A percentile compares a stretch with the other conserved stretches of the same genome.
Evolutionary conservation across 225 moss, liverwort and hornwort genomes (phyloP).

Genomic region (Pseudoscleropodium purum): DNA sequence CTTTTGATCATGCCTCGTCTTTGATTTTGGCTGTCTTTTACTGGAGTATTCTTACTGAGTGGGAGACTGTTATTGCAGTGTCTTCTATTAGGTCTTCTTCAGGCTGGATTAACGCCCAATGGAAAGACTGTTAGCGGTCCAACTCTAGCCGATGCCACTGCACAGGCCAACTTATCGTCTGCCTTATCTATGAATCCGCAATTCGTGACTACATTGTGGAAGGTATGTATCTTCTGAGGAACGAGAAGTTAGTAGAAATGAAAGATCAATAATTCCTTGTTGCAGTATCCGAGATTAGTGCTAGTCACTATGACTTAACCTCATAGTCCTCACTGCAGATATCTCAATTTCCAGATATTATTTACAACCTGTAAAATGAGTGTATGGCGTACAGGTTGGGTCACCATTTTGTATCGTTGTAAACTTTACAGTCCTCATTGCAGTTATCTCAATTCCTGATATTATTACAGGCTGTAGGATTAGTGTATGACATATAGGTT

Average conservation of each 20-base stretch:
- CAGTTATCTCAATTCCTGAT: not conserved
- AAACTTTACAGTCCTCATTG: not conserved
- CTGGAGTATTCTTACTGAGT: not conserved
- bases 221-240: conserved; percentile 11
- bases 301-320: not conserved
- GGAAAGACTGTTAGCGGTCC: conserved; percentile 14
- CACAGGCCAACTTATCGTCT: conserved; percentile 24
- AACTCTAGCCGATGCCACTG: conserved; percentile 22
- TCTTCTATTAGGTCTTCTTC: conserved; percentile 66
- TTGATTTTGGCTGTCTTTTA: not conserved
- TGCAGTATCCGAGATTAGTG: not conserved
- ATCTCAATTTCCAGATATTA: not conserved
- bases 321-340: not conserved
- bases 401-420: not conserved
- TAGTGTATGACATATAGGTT: not conserved
- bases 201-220: conserved; percentile 39
- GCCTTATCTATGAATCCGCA: conserved; percentile 38
- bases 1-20: not conserved
- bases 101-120: conserved; percentile 41
- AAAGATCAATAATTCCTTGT: not conserved
- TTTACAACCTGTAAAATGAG: not conserved
- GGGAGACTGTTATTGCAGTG: conserved; percentile 40
- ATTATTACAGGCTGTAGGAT: not conserved
- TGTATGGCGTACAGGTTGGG: not conserved
- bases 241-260: not conserved